Conservation (phyloP, 2,329 filamentous ascomycete species). For the Trichoderma gracile region DNA sequence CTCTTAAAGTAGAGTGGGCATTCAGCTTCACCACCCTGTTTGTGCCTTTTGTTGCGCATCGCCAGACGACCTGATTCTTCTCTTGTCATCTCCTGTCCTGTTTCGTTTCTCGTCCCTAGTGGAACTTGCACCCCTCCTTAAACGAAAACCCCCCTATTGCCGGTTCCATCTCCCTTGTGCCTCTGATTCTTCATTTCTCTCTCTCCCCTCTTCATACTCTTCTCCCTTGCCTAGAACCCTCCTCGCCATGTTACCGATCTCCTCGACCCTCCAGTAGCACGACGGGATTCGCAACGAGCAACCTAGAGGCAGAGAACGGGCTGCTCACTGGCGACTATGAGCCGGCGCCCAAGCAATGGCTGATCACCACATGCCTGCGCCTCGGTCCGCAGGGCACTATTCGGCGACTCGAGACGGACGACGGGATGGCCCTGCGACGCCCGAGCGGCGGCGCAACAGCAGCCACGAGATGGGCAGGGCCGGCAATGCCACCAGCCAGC, state of each 20-base stretch:
- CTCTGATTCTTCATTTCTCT: neutral
- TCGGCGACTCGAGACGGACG: slow-evolving; percentile 22
- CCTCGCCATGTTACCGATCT: neutral
- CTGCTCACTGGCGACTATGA: slow-evolving; percentile 27
- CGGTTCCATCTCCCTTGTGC: neutral
- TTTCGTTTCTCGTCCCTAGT: slow-evolving; percentile 15
- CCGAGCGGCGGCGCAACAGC: slow-evolving; percentile 23
- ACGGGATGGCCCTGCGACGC: slow-evolving; percentile 26
- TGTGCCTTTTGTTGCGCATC: slow-evolving; percentile 8
- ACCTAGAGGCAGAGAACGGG: neutral
- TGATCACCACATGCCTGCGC: slow-evolving; percentile 27
- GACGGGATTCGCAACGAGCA: neutral
- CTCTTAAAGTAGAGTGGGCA: no score
- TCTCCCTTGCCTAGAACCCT: neutral
- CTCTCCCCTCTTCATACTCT: neutral
- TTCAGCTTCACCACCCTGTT: neutral
- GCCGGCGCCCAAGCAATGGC: slow-evolving; percentile 29
- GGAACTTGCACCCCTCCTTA: slow-evolving; percentile 23
- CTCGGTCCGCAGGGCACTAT: slow-evolving; percentile 25
- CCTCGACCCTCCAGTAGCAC: slow-evolving; percentile 1
- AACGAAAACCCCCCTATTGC: slow-evolving; percentile 7
- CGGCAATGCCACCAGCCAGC: slow-evolving; percentile 41
- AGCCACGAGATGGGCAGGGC: slow-evolving; percentile 50
- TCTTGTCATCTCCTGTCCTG: neutral
- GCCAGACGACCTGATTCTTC: slow-evolving; percentile 8